A percentile compares a stretch with the other conserved stretches of the same genome.
phyloP scores from a whole-genome alignment of 2,329 filamentous ascomycete species.

The Beauveria caledonica region DNA sequence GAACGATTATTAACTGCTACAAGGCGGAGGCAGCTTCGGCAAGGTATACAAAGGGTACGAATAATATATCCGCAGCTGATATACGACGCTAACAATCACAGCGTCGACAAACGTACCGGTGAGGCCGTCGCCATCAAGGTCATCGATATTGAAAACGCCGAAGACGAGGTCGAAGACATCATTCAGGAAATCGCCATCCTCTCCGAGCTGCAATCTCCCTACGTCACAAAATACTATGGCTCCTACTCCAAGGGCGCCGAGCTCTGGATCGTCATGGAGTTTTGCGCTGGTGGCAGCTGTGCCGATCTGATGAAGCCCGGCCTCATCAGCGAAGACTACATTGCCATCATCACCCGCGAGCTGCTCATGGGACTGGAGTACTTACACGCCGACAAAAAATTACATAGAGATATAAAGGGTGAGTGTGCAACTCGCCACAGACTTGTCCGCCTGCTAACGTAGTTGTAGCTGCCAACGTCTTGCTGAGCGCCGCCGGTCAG shows the following conservation, averaged over 20 bases:
- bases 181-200: conserved; percentile 98
- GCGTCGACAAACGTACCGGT: conserved; percentile 86
- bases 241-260: conserved; percentile 94
- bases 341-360: conserved; percentile 89
- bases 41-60: conserved; percentile 94
- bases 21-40: conserved; percentile 93
- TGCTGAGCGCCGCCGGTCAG: conserved; percentile 83
- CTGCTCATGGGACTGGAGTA: conserved; percentile 86
- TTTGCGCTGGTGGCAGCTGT: conserved; percentile 93
- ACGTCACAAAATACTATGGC: conserved; percentile 96
- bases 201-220: conserved; percentile 89
- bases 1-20: not conserved
- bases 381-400: conserved; percentile 87
- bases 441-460: not conserved
- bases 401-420: conserved; percentile 96
- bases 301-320: conserved; percentile 94
- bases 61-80: not conserved
- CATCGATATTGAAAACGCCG: conserved; percentile 97
- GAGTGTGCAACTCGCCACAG: conserved; percentile 11
- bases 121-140: conserved; percentile 96
- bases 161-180: conserved; percentile 98
- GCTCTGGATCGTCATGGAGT: conserved; percentile 99
- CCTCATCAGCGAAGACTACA: conserved; percentile 86
- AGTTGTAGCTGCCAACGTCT: conserved; percentile 73
- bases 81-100: conserved; percentile 27